These are phyloP conservation scores for Boletus reticulatus DNA, from an alignment of 768 basidiomycete genomes.

Conservation along the genomic window DNA sequence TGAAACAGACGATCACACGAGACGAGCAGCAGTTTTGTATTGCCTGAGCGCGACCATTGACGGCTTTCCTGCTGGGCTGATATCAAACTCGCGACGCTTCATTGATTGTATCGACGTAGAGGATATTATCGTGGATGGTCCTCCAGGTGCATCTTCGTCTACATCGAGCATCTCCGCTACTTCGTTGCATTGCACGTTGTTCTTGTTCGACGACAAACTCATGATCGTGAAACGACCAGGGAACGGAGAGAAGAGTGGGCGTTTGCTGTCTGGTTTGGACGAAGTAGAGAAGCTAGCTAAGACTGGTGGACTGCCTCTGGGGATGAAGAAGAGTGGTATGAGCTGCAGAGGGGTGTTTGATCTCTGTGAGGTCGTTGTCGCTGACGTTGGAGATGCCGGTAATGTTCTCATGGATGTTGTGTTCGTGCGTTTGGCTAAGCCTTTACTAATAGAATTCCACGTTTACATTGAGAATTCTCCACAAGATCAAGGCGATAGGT, in stretches of 20 bases:
- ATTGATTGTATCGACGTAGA: slow-evolving; percentile 94
- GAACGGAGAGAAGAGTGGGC: slow-evolving; percentile 73
- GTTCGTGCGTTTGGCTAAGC: slow-evolving; percentile 6
- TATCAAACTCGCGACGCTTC: slow-evolving; percentile 83
- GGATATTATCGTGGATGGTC: slow-evolving; percentile 60
- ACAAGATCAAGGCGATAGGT: slow-evolving; percentile 77
- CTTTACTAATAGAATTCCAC: slow-evolving; percentile 65
- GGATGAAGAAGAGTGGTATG: slow-evolving; percentile 78
- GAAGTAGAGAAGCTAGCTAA: slow-evolving; percentile 73
- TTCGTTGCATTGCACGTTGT: slow-evolving; percentile 79
- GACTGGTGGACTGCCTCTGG: slow-evolving; percentile 55
- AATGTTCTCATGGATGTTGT: slow-evolving; percentile 23
- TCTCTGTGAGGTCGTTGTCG: slow-evolving; percentile 77
- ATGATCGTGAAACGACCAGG: slow-evolving; percentile 85
- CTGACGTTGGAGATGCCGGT: slow-evolving; percentile 88
- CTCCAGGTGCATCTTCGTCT: slow-evolving; percentile 39
- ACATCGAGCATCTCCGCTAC: slow-evolving; percentile 40
- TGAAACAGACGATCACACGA: slow-evolving; percentile 89
- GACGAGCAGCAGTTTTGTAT: slow-evolving; percentile 85
- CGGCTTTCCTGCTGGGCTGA: slow-evolving; percentile 86
- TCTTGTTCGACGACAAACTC: slow-evolving; percentile 93
- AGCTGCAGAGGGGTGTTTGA: slow-evolving; percentile 84
- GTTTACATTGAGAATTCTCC: slow-evolving; percentile 83
- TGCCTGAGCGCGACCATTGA: slow-evolving; percentile 83
- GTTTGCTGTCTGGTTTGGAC: slow-evolving; percentile 70